Percentiles rank a stretch among this genome's conserved stretches.
phyloP scores from a whole-genome alignment of 352 stramenopile species.

The Globisporangium rhizosaccharum region DNA sequence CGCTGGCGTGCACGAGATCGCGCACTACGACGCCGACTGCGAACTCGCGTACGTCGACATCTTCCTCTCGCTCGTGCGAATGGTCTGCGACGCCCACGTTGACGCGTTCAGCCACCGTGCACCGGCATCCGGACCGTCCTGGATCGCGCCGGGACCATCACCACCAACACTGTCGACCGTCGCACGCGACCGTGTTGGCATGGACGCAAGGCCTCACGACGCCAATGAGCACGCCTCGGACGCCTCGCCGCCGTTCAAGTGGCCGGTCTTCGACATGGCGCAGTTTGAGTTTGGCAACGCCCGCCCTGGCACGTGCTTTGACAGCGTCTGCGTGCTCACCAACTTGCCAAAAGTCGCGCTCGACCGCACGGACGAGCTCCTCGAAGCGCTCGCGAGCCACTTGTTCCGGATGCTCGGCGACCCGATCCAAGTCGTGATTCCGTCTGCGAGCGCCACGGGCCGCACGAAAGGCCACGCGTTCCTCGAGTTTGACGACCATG shows the following conservation, averaged over 20 bases:
- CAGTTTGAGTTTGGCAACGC: conserved; percentile 86
- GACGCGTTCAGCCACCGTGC: conserved; percentile 20
- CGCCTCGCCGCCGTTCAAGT: conserved; percentile 54
- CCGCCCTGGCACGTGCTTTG: conserved; percentile 68
- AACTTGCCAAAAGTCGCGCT: conserved; percentile 75
- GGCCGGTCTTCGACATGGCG: conserved; percentile 87
- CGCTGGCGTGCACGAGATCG: conserved; percentile 52
- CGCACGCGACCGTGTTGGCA: neutral
- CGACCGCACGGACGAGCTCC: conserved; percentile 66
- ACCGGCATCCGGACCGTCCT: conserved; percentile 6
- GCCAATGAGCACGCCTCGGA: neutral
- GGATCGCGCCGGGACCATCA: neutral
- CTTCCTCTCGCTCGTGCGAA: conserved; percentile 69
- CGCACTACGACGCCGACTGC: conserved; percentile 64
- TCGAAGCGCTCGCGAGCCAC: conserved; percentile 68
- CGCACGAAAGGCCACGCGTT: conserved; percentile 79
- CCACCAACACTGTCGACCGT: neutral
- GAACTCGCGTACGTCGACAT: conserved; percentile 80
- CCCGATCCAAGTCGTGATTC: conserved; percentile 79
- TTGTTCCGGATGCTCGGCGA: conserved; percentile 78
- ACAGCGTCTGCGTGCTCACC: conserved; percentile 79
- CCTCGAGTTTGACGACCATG: conserved; percentile 73
- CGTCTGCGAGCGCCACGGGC: conserved; percentile 48
- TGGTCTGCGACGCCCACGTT: conserved; percentile 68
- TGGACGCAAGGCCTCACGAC: too few relatives aligned